Conservation (phyloP, 495 filamentous ascomycete species). For the Penicillium cataractarum region DNA sequence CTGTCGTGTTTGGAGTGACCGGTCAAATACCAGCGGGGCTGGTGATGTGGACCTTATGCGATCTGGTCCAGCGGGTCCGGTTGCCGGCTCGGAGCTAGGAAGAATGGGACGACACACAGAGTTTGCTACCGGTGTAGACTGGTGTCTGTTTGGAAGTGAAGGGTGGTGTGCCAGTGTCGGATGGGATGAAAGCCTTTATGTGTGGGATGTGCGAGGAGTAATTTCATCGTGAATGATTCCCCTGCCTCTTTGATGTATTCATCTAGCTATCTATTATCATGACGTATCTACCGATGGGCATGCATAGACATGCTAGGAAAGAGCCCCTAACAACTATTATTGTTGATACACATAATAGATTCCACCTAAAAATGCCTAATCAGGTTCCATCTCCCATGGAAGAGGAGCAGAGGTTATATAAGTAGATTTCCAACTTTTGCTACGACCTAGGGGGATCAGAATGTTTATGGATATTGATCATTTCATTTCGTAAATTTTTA, state of each 20-base stretch:
- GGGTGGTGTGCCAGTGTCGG: slow-evolving; percentile 93
- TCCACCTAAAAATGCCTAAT: not conserved
- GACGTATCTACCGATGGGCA: not conserved
- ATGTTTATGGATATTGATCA: slow-evolving; percentile 17
- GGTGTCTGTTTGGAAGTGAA: slow-evolving; percentile 93
- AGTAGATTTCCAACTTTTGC: not conserved
- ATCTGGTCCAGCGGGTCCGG: slow-evolving; percentile 38
- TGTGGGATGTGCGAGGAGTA: slow-evolving; percentile 83
- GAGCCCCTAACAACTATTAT: not conserved
- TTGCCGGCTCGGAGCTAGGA: slow-evolving; percentile 72
- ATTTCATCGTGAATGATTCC: slow-evolving; percentile 48
- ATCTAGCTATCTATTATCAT: slow-evolving; percentile 4
- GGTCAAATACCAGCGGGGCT: slow-evolving; percentile 55
- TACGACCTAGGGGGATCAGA: not conserved
- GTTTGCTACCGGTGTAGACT: slow-evolving; percentile 96
- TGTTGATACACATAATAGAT: not conserved
- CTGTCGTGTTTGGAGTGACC: slow-evolving; percentile 86
- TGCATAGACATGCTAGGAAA: not conserved
- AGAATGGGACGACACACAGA: slow-evolving; percentile 92
- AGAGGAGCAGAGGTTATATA: not conserved
- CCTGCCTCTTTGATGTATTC: not conserved
- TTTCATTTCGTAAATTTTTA: slow-evolving; percentile 33
- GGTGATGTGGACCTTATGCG: slow-evolving; percentile 48
- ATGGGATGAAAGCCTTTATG: slow-evolving; percentile 88
- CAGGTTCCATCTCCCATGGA: not conserved